These are phyloP conservation scores for Arthrobotrys iridis DNA, from an alignment of 2,329 filamentous ascomycete species.

Conservation along the genomic window DNA sequence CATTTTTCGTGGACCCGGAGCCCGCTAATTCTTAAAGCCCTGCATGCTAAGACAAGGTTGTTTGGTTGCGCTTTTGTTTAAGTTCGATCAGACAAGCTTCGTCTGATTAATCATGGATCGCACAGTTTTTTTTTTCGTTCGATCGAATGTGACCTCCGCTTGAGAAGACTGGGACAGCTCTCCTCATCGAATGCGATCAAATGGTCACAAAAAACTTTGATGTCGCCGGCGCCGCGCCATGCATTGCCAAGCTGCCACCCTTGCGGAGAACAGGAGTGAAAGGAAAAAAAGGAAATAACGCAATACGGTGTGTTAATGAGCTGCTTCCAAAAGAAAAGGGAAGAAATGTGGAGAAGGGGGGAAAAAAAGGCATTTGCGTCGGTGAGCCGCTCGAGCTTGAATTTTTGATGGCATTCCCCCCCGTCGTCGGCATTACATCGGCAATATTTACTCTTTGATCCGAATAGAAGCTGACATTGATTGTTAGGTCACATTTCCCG, in stretches of 20 bases:
- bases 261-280: slow-evolving; percentile 18
- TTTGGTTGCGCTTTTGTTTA: slow-evolving; percentile 48
- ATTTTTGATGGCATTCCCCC: slow-evolving; percentile 7
- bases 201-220: slow-evolving; percentile 25
- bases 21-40: slow-evolving; percentile 39
- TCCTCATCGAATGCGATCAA: background rate
- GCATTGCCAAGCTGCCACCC: slow-evolving; percentile 33
- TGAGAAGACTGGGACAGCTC: too few species aligned
- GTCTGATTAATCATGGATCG: slow-evolving; percentile 43
- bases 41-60: slow-evolving; percentile 45
- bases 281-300: slow-evolving; percentile 55
- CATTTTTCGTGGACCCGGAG: slow-evolving; percentile 30
- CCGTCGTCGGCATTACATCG: slow-evolving; percentile 29
- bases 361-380: slow-evolving; percentile 30
- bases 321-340: slow-evolving; percentile 39
- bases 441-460: slow-evolving; percentile 34
- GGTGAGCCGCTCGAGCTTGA: slow-evolving; percentile 39
- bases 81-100: slow-evolving; percentile 21
- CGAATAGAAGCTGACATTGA: slow-evolving; percentile 8
- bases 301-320: slow-evolving; percentile 45
- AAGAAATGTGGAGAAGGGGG: slow-evolving; percentile 43
- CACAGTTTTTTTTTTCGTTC: background rate
- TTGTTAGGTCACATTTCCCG: slow-evolving; percentile 22
- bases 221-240: slow-evolving; percentile 28
- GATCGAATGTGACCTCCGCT: slow-evolving; percentile 10